Percentiles rank a stretch among this genome's conserved stretches.
Conservation (phyloP, 2,329 filamentous ascomycete genomes). For the Curvularia hawaiiensis region DNA sequence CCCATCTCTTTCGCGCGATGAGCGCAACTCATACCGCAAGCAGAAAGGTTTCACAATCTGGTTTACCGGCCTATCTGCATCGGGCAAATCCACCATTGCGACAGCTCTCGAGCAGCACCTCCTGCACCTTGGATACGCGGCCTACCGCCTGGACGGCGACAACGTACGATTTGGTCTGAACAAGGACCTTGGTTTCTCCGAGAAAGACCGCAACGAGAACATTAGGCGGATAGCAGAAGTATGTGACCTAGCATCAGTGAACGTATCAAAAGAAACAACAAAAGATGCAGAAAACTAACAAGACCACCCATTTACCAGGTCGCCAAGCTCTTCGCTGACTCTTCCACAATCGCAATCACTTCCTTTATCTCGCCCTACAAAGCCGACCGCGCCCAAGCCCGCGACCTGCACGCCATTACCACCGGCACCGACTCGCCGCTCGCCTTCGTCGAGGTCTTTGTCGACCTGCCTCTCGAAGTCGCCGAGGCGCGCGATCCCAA, state of each 20-base stretch:
- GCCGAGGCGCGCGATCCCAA: conserved; percentile 97
- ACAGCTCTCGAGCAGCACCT: conserved; percentile 97
- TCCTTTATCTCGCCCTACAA: conserved; percentile 97
- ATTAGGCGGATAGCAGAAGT: conserved; percentile 92
- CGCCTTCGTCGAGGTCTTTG: conserved; percentile 90
- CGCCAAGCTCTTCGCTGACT: conserved; percentile 94
- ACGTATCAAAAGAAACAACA: neutral
- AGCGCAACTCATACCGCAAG: conserved; percentile 75
- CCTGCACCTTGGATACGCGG: conserved; percentile 78
- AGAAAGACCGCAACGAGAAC: conserved; percentile 95
- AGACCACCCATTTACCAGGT: conserved; percentile 58
- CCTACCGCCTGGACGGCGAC: conserved; percentile 96
- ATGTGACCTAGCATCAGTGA: conserved; percentile 2
- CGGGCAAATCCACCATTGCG: conserved; percentile 95
- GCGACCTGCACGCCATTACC: conserved; percentile 74
- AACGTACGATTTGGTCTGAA: conserved; percentile 98
- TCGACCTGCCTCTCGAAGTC: conserved; percentile 89
- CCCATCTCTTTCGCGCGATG: conserved; percentile 75
- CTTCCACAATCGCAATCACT: conserved; percentile 83
- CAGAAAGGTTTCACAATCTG: conserved; percentile 95
- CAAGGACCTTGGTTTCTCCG: conserved; percentile 94
- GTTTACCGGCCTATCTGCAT: conserved; percentile 96
- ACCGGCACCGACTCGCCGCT: conserved; percentile 64
- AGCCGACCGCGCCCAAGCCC: conserved; percentile 81
- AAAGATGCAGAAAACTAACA: neutral